Evolutionary conservation across 1,139 yeast genomes (phyloP).

Genomic region (Hansenula lynferdii): DNA sequence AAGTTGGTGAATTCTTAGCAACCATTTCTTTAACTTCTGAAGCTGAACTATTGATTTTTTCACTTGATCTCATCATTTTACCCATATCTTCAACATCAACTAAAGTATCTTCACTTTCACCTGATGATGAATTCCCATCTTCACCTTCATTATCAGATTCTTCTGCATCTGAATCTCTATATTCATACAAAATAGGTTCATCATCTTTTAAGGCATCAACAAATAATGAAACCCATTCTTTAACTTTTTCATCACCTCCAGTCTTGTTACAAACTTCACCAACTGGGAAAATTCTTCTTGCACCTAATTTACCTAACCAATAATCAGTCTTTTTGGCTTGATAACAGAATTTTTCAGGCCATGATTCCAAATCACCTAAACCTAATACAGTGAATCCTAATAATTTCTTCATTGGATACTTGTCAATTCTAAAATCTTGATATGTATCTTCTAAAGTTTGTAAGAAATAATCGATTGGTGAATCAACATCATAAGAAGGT

Average conservation of each 20-base stretch:
- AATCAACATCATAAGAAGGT: slow-evolving; percentile 91
- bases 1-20: slow-evolving; percentile 85
- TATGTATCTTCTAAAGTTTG: slow-evolving; percentile 77
- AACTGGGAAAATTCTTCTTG: slow-evolving; percentile 73
- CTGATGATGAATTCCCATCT: slow-evolving; percentile 31
- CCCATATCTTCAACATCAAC: slow-evolving; percentile 91
- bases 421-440: slow-evolving; percentile 82
- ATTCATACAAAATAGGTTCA: slow-evolving; percentile 54
- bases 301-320: slow-evolving; percentile 80
- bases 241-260: slow-evolving; percentile 55
- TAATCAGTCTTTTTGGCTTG: slow-evolving; percentile 76
- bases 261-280: slow-evolving; percentile 84
- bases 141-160: slow-evolving; percentile 24
- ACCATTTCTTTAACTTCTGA: slow-evolving; percentile 74
- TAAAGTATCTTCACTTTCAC: slow-evolving; percentile 30
- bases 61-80: slow-evolving; percentile 34
- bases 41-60: slow-evolving; percentile 9
- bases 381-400: slow-evolving; percentile 86
- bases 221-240: slow-evolving; percentile 64
- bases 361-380: slow-evolving; percentile 81
- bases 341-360: slow-evolving; percentile 84
- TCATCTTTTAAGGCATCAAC: slow-evolving; percentile 58
- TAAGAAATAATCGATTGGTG: slow-evolving; percentile 84
- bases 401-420: slow-evolving; percentile 61
- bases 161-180: slow-evolving; percentile 42